Evolutionary conservation across 2,329 filamentous ascomycete genomes (phyloP).

Genomic region (Arthrobotrys entomopaga): DNA sequence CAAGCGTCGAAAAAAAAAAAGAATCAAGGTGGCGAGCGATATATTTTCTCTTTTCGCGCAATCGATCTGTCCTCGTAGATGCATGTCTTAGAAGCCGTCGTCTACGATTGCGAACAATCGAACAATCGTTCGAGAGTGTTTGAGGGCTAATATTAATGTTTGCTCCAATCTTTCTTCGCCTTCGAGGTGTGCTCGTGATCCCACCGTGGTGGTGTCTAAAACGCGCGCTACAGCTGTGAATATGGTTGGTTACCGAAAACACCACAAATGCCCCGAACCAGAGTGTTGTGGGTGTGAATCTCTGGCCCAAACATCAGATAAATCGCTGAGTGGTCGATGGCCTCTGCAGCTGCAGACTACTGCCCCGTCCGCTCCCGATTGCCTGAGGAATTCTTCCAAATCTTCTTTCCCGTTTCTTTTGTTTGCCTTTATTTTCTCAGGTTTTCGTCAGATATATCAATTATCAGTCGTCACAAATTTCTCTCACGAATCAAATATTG

Average conservation of each 20-base stretch:
- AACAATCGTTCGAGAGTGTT: slow-evolving; percentile 28
- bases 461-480: slow-evolving; percentile 28
- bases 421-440: slow-evolving; percentile 28
- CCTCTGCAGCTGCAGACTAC: slow-evolving; percentile 24
- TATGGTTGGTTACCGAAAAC: slow-evolving; percentile 42
- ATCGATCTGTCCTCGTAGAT: slow-evolving; percentile 25
- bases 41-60: slow-evolving; percentile 4
- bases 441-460: slow-evolving; percentile 20
- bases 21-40: slow-evolving; percentile 15
- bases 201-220: slow-evolving; percentile 43
- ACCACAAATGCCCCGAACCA: slow-evolving; percentile 30
- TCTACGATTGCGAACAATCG: slow-evolving; percentile 39
- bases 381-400: slow-evolving; percentile 14
- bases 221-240: slow-evolving; percentile 45
- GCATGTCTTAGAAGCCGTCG: slow-evolving; percentile 53
- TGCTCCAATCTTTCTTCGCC: slow-evolving; percentile 52
- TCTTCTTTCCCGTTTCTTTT: slow-evolving; percentile 14
- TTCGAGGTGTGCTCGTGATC: slow-evolving; percentile 52
- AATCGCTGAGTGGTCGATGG: slow-evolving; percentile 30
- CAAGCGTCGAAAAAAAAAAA: slow-evolving; percentile 23
- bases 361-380: slow-evolving; percentile 38
- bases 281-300: slow-evolving; percentile 38
- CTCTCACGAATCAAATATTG: slow-evolving; percentile 33
- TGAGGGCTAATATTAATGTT: slow-evolving; percentile 49
- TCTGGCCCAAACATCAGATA: slow-evolving; percentile 14